These are phyloP conservation scores for Candida pseudocylindracea DNA, from an alignment of 1,139 yeast genomes.

Conservation along the genomic window DNA sequence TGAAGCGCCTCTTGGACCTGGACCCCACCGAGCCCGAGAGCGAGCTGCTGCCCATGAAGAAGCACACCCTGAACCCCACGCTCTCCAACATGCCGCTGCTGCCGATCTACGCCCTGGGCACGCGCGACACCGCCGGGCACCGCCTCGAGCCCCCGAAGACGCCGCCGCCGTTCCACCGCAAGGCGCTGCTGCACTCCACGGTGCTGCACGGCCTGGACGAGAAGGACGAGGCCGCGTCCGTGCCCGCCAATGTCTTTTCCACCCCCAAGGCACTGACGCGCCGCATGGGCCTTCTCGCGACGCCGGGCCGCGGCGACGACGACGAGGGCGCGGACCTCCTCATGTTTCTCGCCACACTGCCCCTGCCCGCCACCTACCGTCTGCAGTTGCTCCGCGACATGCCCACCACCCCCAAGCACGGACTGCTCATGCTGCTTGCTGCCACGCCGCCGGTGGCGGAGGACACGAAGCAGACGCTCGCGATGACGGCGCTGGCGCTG, in stretches of 20 bases:
- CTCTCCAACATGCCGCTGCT: too few relatives aligned
- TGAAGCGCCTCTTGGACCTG: too few relatives aligned
- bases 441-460: too few relatives aligned
- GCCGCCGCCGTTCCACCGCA: neutral
- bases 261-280: neutral
- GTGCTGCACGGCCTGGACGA: neutral
- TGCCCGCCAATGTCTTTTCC: neutral
- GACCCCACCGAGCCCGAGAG: too few relatives aligned
- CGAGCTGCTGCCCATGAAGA: too few relatives aligned
- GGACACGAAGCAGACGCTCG: neutral
- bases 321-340: conserved; percentile 62
- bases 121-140: too few relatives aligned
- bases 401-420: too few relatives aligned
- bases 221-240: neutral
- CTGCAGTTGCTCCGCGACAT: too few relatives aligned
- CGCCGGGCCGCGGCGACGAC: conserved; percentile 18
- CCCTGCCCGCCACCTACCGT: conserved; percentile 33
- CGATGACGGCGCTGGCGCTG: neutral
- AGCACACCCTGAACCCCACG: too few relatives aligned
- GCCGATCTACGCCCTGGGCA: too few relatives aligned
- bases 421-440: too few relatives aligned
- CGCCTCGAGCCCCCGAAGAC: neutral
- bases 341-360: conserved; percentile 70
- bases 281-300: too few relatives aligned
- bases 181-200: neutral